These are phyloP conservation scores for Ramularia endophylla DNA, from an alignment of 2,329 filamentous ascomycete species.

Conservation along the genomic window DNA sequence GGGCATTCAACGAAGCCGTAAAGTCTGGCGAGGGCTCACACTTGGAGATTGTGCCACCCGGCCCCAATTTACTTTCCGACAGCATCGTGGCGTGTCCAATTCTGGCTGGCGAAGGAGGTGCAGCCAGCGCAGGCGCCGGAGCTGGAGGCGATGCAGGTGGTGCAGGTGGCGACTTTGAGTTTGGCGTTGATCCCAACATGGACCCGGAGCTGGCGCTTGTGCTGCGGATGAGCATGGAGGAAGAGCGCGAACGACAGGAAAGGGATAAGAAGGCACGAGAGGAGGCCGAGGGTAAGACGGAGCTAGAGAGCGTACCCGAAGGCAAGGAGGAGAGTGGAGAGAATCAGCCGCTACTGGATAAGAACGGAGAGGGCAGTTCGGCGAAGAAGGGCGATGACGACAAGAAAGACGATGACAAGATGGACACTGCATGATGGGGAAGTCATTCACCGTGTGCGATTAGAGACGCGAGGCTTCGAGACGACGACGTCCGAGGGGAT, in stretches of 20 bases:
- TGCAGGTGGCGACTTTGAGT: conserved; percentile 66
- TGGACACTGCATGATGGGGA: conserved; percentile 27
- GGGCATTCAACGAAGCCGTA: conserved; percentile 88
- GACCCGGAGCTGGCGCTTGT: conserved; percentile 94
- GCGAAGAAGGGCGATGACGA: conserved; percentile 22
- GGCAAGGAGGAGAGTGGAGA: conserved; percentile 58
- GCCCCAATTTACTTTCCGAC: conserved; percentile 86
- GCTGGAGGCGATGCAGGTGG: conserved; percentile 39
- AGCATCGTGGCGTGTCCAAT: conserved; percentile 86
- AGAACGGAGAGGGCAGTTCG: conserved; percentile 22
- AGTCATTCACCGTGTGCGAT: background rate
- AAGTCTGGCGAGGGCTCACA: conserved; percentile 89
- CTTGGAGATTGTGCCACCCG: conserved; percentile 83
- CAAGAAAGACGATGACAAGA: conserved; percentile 26
- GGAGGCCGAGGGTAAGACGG: conserved; percentile 63
- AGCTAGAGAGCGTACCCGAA: conserved; percentile 69
- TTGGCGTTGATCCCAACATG: conserved; percentile 82
- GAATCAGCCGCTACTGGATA: conserved; percentile 45
- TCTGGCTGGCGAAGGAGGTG: conserved; percentile 69
- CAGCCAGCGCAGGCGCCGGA: conserved; percentile 46
- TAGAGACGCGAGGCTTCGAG: background rate
- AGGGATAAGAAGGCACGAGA: conserved; percentile 69
- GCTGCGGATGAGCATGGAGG: conserved; percentile 94
- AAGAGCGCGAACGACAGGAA: conserved; percentile 91
- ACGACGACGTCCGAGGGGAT: background rate